Evolutionary conservation across 495 filamentous ascomycete species (phyloP), one percentile per base, ranked within the genome.

Genomic region (Penicillium coprophilum): DNA sequence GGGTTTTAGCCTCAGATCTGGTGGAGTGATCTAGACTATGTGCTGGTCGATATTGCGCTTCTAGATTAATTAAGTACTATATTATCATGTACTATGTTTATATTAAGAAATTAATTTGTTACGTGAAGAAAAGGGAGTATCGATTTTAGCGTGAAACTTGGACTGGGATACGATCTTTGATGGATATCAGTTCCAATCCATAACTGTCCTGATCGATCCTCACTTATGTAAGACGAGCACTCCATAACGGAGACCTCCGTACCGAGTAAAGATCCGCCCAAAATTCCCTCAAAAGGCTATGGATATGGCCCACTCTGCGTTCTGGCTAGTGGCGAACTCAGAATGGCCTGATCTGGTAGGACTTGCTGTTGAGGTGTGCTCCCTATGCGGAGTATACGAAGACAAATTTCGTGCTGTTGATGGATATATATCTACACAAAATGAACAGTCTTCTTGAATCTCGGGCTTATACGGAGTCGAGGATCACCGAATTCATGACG

Each of bases 191-290:
- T n/a, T n/a, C n/a, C n/a, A n/a, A n/a, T n/a, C n/a, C n/a, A n/a
- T n/a, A n/a, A n/a, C n/a, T n/a, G n/a, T n/a, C n/a, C n/a, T n/a
- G n/a, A n/a, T n/a, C n/a, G n/a, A n/a, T n/a, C n/a, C n/a, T n/a
- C n/a, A n/a, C n/a, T n/a, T n/a, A n/a, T n/a, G n/a, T n/a, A n/a
- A n/a, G n/a, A n/a, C n/a, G n/a, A n/a, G n/a, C n/a, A n/a, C n/a
- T n/a, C n/a, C n/a, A 28, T 24, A 27, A 50, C 6, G 51, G 44
- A 13, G 46, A 28, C 28, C 50, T 31, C 58, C 61, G 44, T 60
- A 59, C 36, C 50, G 53, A 61, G 64, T 62, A 64, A 31, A 20
- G 64, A 67, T 65, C 55, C 54, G 46, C 55, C 23, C 46, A 57
- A 67, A 67, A 65, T 65, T 65, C 30, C 59, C 62, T 62, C 61